Base-by-base conservation (phyloP, 148 eudicot genomes). In the Rhododendron williamsianum region DNA sequence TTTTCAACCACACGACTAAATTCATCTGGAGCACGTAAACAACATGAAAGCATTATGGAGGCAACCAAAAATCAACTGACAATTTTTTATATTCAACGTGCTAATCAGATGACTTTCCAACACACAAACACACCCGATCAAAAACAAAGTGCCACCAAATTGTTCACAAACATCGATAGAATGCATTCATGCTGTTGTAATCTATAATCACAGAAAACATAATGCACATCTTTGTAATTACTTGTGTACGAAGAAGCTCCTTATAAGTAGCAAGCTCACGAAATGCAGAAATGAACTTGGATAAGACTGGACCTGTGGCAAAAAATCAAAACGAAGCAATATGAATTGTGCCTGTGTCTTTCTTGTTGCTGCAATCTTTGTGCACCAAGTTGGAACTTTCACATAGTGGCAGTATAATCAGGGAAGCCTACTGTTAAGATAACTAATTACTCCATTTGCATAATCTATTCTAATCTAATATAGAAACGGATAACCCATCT, bases 161-260 rank as follows among this genome's bases (percentile, higher is more conserved):
- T 35, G 7, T 19, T 56, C 33, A 16, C 3, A 82, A 6, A 67
- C 51, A 58, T 58, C 4, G 16, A 56, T 54, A 49, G 21, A 13
- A 46, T 65, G 18, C 13, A 19, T 13, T 72, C 45, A 48, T 58
- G 78, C 45, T 1, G 4, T 33, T 33, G 45, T 12, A 54, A 84
- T 76, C 46, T 23, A 74, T 23, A 23, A 43, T 58, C 76, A 36
- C 23, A 12, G 13, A 25, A 8, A 54, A 33, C 45, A 54, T 54
- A 41, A 58, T 30, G 25, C n/a, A 52, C 25, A 33, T 33, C 21
- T 67, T 25, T 16, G 65, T 35, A 46, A 45, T 19, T 21, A 78
- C 99, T 92, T 96, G 99, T 54, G 98, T 93, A 88, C 98, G 98
- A 87, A 96, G 97, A 89, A 95, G 94, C 84, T 96, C 99, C 91